Evolutionary conservation across 331 rosid genomes (phyloP), one percentile per base, ranked within the genome.

Genomic region (Quercus tomentella): DNA sequence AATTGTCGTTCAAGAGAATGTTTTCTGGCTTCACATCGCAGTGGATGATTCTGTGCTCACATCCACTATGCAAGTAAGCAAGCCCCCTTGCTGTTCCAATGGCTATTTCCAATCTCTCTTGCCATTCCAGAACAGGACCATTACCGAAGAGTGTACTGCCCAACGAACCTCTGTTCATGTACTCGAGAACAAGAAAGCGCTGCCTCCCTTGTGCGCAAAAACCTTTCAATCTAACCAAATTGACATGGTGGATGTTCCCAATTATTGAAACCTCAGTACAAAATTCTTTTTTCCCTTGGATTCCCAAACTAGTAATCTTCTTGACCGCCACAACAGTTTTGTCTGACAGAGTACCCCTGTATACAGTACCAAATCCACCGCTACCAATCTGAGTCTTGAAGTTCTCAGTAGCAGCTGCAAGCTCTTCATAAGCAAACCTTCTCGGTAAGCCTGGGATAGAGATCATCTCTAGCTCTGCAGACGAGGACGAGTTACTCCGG

Each of bases 11-110:
- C 84, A 95, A 56, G 49, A 92, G 97, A 83, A 95, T 95, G 76
- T 95, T 95, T 83, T 95, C 97, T 3, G 96, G 97, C 80, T 95
- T 91, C 75, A 95, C 89, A 57, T 95, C 98, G 56, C 98, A 95
- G 14, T 95, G 98, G 76, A 95, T 92, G 75, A 95, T 84, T 87
- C 83, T 95, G 4, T 85, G 89, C 68, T 90, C 97, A 74, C 97
- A 95, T 0, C 92, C 97, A 21, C 87, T 70, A 74, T 92, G 98
- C 77, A 95, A 84, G 70, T 95, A 91, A 14, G 97, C 94, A 16
- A 95, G 98, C 51, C 98, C 98, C 25, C 97, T 93, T 0, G 96
- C 96, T 60, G 97, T 90, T 82, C 97, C 94, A 23, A 95, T 86
- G 0, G 97, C 97, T 81, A 95, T 93, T 11, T 91, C 89, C 51